Evolutionary conservation across 202 grass and related monocot genomes (phyloP).

Genomic region (Setaria italica): DNA sequence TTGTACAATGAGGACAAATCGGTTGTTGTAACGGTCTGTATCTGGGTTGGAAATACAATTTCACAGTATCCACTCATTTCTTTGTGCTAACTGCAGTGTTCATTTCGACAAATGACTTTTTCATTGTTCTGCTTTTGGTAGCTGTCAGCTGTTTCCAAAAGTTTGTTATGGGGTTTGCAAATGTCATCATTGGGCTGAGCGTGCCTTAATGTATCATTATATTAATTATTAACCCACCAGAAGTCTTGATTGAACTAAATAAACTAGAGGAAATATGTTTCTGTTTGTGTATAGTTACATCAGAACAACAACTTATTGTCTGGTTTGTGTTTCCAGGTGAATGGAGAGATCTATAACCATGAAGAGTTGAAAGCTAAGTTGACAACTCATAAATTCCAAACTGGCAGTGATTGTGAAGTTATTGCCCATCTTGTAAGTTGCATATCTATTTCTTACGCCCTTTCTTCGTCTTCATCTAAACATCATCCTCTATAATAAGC

Average conservation of each 20-base stretch:
- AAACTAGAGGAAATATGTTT: slow-evolving; percentile 21
- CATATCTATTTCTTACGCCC: slow-evolving; percentile 22
- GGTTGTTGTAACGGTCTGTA: slow-evolving; percentile 91
- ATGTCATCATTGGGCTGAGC: neutral
- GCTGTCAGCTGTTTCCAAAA: slow-evolving; percentile 29
- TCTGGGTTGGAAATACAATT: neutral
- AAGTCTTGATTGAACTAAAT: slow-evolving; percentile 5
- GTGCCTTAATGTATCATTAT: neutral
- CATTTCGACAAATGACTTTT: neutral
- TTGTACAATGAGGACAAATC: slow-evolving; percentile 95
- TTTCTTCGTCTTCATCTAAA: slow-evolving; percentile 13
- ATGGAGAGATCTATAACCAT: slow-evolving; percentile 98
- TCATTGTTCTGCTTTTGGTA: slow-evolving; percentile 25
- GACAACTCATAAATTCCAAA: slow-evolving; percentile 82
- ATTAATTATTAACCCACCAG: neutral
- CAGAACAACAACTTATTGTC: slow-evolving; percentile 21
- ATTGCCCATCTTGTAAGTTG: slow-evolving; percentile 93
- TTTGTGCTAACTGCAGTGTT: neutral
- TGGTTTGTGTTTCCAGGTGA: slow-evolving; percentile 71
- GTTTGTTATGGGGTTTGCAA: neutral
- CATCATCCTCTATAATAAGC: neutral
- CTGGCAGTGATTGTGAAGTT: slow-evolving; percentile 96
- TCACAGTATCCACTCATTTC: slow-evolving; percentile 17
- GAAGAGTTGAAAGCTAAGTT: slow-evolving; percentile 81
- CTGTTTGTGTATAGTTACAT: slow-evolving; percentile 16